These are phyloP conservation scores for Rutidosis leptorrhynchoides DNA, from an alignment of 129 eudicot species.

Conservation along the genomic window DNA sequence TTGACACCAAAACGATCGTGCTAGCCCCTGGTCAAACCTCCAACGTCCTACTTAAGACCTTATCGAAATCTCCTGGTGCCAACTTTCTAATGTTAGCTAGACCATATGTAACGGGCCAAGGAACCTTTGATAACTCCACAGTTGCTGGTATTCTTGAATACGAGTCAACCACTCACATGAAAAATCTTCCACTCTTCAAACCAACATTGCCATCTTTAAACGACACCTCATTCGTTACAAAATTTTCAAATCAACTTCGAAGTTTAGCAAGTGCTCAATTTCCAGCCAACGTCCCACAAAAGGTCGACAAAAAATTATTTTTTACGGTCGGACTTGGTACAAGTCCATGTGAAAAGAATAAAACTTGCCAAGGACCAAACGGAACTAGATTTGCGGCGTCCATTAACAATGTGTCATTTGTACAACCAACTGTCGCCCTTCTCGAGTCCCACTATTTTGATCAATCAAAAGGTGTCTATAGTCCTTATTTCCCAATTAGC, in stretches of 20 bases:
- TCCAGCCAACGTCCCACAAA: neutral
- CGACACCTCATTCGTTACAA: neutral
- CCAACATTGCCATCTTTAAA: neutral
- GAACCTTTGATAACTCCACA: neutral
- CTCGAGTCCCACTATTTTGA: slow-evolving; percentile 1
- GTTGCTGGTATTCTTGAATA: neutral
- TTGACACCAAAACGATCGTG: neutral
- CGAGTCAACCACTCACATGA: neutral
- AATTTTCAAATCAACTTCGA: neutral
- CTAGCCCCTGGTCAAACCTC: neutral
- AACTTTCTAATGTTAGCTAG: neutral
- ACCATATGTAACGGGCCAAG: neutral
- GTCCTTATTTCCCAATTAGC: slow-evolving; percentile 1
- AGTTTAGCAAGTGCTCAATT: neutral
- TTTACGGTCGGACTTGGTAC: neutral
- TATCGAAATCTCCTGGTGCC: neutral
- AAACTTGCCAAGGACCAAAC: slow-evolving; percentile 7
- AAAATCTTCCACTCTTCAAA: neutral
- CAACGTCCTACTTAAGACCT: neutral
- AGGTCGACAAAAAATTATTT: neutral
- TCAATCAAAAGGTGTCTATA: slow-evolving; percentile 7
- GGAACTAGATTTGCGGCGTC: slow-evolving; percentile 1
- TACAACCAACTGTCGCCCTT: slow-evolving; percentile 6
- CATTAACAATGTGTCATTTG: slow-evolving; percentile 3
- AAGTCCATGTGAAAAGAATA: neutral